These are phyloP conservation scores for Thinopyrum elongatum DNA, from an alignment of 176 grass and related monocot genomes.

Conservation along the genomic window DNA sequence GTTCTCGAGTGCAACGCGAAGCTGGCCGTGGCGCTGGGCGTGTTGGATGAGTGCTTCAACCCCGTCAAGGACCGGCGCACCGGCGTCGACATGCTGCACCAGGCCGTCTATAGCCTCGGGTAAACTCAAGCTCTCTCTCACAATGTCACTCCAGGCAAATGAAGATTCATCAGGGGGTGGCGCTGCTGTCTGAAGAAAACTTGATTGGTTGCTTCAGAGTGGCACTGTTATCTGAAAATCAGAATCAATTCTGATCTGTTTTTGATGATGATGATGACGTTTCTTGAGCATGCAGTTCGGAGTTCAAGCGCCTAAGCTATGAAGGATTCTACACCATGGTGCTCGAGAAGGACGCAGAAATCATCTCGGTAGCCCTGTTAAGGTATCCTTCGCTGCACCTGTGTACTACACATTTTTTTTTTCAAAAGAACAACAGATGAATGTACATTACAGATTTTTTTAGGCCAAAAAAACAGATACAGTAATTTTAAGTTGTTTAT, in stretches of 20 bases:
- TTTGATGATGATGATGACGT: neutral
- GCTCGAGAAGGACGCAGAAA: conserved; percentile 70
- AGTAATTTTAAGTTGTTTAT: neutral
- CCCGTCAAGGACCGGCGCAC: conserved; percentile 67
- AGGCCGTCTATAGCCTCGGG: conserved; percentile 71
- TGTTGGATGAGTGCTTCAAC: conserved; percentile 77
- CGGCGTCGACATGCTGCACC: conserved; percentile 54
- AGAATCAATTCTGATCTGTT: neutral
- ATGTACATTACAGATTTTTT: no score
- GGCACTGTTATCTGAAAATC: neutral
- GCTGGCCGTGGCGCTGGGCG: conserved; percentile 45
- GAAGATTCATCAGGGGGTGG: neutral
- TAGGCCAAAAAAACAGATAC: no score
- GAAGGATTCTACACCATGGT: conserved; percentile 73
- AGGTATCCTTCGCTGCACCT: conserved; percentile 29
- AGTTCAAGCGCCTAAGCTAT: conserved; percentile 64
- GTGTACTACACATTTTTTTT: no score
- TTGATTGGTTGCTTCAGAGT: neutral
- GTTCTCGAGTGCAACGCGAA: conserved; percentile 53
- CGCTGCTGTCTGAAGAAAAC: no score
- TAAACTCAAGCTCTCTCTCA: conserved; percentile 2
- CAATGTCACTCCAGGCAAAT: neutral
- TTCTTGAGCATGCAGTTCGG: conserved; percentile 47
- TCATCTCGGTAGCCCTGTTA: conserved; percentile 59
- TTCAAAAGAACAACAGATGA: no score